Base-by-base conservation (phyloP, 768 basidiomycete species). In the Suillus occidentalis region DNA sequence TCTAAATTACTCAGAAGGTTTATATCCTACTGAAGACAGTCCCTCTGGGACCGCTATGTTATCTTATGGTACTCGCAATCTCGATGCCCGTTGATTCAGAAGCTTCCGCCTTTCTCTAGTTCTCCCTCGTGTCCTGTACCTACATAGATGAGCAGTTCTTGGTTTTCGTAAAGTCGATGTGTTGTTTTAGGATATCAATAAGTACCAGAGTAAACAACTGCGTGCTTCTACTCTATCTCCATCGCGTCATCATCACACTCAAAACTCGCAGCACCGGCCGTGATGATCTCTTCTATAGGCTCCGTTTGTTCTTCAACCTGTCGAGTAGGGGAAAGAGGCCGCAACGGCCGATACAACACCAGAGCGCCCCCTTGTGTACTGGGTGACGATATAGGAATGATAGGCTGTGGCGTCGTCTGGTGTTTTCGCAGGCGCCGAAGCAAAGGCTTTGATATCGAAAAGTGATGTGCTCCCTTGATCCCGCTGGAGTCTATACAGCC, bases 341-440 rank as follows among this genome's bases (percentile, higher is more conserved):
- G 68, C 12, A 80, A 75, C 2, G 87, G 80, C 65, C 78, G 80
- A 71, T 84, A 89, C 8, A 89, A 71, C 20, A 89, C 81, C 25
- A 89, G 80, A 5, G 87, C 87, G 66, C 82, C 83, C 25, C 70
- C 63, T 31, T 61, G 65, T 16, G 43, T 45, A 18, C 60, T 50
- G 37, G 66, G 72, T 25, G 52, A 39, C 28, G 68, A 34, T 12
- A 70, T 63, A 3, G 68, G 71, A 18, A 73, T 62, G 40, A 76
- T 66, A 37, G 74, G 63, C 20, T 65, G 63, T 18, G 66, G 69
- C 43, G 55, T 55, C 28, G 73, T 72, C 45, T 72, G 63, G 31
- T 72, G 77, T 57, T 71, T 72, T 40, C 77, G 79, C 50, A 88
- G 78, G 47, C 78, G 82, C 22, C 82, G 77, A 9, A 89, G 77